A percentile compares a stretch with the other conserved stretches of the same genome.
phyloP scores from a whole-genome alignment of 208 protist genomes.

The Endotrypanum monterogeii region DNA sequence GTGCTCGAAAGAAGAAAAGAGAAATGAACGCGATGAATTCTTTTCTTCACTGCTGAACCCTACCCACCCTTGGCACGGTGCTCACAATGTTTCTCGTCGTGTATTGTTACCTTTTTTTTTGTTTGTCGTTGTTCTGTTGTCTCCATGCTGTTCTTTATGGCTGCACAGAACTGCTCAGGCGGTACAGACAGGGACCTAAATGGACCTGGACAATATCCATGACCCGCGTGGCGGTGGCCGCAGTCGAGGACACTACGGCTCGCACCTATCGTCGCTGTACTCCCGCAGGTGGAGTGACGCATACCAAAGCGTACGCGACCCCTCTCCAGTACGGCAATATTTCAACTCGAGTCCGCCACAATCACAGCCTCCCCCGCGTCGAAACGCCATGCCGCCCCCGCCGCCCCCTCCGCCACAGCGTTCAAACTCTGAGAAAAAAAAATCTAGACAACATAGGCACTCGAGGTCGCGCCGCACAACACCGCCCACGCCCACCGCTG shows the following conservation, averaged over 20 bases:
- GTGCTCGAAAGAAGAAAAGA: background rate
- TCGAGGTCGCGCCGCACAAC: background rate
- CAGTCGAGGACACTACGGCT: slow-evolving; percentile 11
- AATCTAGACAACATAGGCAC: background rate
- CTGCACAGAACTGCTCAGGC: background rate
- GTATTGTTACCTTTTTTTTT: background rate
- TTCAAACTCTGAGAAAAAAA: background rate
- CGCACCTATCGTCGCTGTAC: slow-evolving; percentile 5
- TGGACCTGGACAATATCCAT: slow-evolving; percentile 29
- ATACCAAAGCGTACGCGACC: slow-evolving; percentile 7
- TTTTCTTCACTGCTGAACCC: background rate
- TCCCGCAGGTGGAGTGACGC: slow-evolving; percentile 10
- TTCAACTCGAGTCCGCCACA: slow-evolving; percentile 15
- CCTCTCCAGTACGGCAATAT: slow-evolving; percentile 1
- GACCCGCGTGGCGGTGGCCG: slow-evolving; percentile 11
- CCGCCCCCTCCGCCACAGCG: slow-evolving; percentile 13
- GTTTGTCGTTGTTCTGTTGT: background rate
- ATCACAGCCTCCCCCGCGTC: background rate
- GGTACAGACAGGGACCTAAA: background rate
- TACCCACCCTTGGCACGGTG: background rate
- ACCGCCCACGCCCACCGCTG: background rate
- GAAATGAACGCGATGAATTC: background rate
- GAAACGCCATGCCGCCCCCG: slow-evolving; percentile 10
- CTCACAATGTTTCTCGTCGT: background rate
- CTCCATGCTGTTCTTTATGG: too few relatives aligned